Conservation (phyloP, 129 eudicot genomes). For the sunflower (Helianthus annuus) region DNA sequence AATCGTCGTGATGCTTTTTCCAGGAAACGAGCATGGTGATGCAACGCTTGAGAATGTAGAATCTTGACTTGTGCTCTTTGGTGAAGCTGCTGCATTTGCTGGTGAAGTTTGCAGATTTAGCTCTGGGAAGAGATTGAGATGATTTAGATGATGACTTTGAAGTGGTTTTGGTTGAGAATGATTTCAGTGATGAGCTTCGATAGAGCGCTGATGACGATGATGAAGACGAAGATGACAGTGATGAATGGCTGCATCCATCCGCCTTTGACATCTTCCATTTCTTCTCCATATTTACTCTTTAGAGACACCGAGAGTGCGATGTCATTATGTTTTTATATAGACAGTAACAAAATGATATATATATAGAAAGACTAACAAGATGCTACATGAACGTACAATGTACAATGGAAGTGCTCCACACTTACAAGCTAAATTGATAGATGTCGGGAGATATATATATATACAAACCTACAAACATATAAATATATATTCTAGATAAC, state of each 20-base stretch:
- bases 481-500: too few species aligned
- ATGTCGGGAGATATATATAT: not conserved
- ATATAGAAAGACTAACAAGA: slow-evolving; percentile 1
- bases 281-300: slow-evolving; percentile 33
- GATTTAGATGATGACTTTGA: slow-evolving; percentile 28
- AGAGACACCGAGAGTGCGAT: slow-evolving; percentile 13
- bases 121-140: slow-evolving; percentile 29
- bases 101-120: slow-evolving; percentile 41
- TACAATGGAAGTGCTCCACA: not conserved
- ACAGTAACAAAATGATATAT: not conserved
- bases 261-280: slow-evolving; percentile 44
- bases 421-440: not conserved
- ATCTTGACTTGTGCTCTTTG: slow-evolving; percentile 58
- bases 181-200: slow-evolving; percentile 41
- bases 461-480: not conserved
- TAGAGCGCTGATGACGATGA: slow-evolving; percentile 25
- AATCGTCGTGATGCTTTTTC: slow-evolving; percentile 42
- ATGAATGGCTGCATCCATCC: slow-evolving; percentile 27
- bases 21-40: slow-evolving; percentile 56
- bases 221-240: slow-evolving; percentile 25
- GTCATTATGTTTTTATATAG: not conserved
- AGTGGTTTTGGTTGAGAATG: slow-evolving; percentile 26
- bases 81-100: slow-evolving; percentile 56
- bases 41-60: slow-evolving; percentile 57
- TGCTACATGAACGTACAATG: not conserved